A percentile compares a stretch with the other conserved stretches of the same genome.
phyloP scores from a whole-genome alignment of 495 filamentous ascomycete species.

The Podospora tetraspora region DNA sequence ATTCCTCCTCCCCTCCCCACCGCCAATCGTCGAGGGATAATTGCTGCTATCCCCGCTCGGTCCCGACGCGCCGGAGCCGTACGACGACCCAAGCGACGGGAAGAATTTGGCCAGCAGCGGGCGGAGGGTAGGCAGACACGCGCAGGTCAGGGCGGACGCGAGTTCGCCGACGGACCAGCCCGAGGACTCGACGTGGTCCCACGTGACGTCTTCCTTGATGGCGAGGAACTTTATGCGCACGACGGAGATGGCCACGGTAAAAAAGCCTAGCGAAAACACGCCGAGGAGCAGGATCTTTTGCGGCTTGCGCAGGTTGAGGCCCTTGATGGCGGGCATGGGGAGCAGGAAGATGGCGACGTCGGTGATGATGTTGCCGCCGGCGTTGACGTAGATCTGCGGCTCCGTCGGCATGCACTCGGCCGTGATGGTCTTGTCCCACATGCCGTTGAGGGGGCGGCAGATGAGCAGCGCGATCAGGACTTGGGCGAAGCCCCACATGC shows the following conservation, averaged over 20 bases:
- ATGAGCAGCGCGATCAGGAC: slow-evolving; percentile 36
- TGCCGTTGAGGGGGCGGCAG: slow-evolving; percentile 30
- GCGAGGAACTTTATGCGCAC: slow-evolving; percentile 49
- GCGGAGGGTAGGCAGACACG: slow-evolving; percentile 50
- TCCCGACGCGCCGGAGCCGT: neutral
- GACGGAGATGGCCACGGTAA: slow-evolving; percentile 46
- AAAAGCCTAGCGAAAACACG: slow-evolving; percentile 30
- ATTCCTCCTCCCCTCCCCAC: neutral
- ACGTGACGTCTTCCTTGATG: slow-evolving; percentile 45
- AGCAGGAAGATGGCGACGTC: slow-evolving; percentile 49
- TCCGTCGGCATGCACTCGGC: slow-evolving; percentile 36
- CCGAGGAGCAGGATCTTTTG: slow-evolving; percentile 25
- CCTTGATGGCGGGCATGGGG: slow-evolving; percentile 40
- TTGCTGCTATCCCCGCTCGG: neutral
- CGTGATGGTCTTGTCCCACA: slow-evolving; percentile 39
- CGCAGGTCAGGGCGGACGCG: slow-evolving; percentile 52
- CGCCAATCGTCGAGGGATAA: slow-evolving; percentile 2
- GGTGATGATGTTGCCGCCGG: slow-evolving; percentile 46
- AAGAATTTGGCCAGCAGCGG: slow-evolving; percentile 34
- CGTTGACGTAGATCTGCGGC: slow-evolving; percentile 37
- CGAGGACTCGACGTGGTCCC: slow-evolving; percentile 53
- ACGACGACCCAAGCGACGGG: neutral
- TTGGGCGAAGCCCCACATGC: slow-evolving; percentile 33
- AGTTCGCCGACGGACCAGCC: slow-evolving; percentile 56
- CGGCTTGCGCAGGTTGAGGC: slow-evolving; percentile 16